Percentiles rank a stretch among this genome's conserved stretches.
Evolutionary conservation across 2,329 filamentous ascomycete genomes (phyloP).

Genomic region (Huntiella decipiens): DNA sequence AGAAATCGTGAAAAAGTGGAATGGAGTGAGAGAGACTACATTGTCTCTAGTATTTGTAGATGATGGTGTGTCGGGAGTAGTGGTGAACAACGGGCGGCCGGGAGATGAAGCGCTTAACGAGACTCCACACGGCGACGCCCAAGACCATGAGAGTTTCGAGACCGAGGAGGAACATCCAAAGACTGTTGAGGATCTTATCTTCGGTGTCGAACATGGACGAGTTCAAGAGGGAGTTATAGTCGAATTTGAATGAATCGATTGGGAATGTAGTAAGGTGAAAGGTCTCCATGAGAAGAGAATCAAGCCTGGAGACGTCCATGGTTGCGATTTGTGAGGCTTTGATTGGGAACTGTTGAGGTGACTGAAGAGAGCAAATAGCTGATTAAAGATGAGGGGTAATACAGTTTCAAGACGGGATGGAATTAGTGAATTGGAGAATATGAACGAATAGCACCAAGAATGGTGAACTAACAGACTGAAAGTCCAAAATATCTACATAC

Average conservation of each 20-base stretch:
- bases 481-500: too few relatives aligned
- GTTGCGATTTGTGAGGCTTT: not conserved
- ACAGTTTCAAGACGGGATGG: too few relatives aligned
- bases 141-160: slow-evolving; percentile 27
- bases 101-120: slow-evolving; percentile 12
- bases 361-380: too few relatives aligned
- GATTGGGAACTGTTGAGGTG: too few relatives aligned
- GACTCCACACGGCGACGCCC: slow-evolving; percentile 19
- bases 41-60: too few relatives aligned
- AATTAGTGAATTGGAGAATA: too few relatives aligned
- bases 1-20: not conserved
- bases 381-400: too few relatives aligned
- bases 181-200: slow-evolving; percentile 24
- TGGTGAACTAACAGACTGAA: too few relatives aligned
- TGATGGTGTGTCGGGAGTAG: too few relatives aligned
- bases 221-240: not conserved
- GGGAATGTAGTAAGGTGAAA: slow-evolving; percentile 6
- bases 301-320: slow-evolving; percentile 1
- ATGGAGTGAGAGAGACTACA: too few relatives aligned
- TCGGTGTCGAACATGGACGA: slow-evolving; percentile 17
- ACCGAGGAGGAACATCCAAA: slow-evolving; percentile 29
- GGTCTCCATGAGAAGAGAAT: not conserved
- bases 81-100: too few relatives aligned
- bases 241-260: slow-evolving; percentile 7
- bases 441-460: too few relatives aligned